These are phyloP conservation scores for Niebla homalea DNA, from an alignment of 495 filamentous ascomycete species.

Conservation along the genomic window DNA sequence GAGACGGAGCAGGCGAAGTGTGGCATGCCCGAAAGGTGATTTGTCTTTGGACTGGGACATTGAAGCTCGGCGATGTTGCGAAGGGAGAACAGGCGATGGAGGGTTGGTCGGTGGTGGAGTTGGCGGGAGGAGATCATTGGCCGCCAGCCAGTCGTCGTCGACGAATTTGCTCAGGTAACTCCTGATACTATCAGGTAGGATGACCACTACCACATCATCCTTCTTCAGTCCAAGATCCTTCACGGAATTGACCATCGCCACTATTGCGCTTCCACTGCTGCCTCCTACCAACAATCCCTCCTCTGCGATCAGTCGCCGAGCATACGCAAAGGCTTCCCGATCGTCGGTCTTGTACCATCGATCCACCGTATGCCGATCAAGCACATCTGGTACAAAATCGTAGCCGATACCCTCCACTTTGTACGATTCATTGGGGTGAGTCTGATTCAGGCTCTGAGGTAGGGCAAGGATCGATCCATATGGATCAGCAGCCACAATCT, in stretches of 20 bases:
- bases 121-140: constrained; percentile 71
- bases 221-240: constrained; percentile 61
- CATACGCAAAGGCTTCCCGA: constrained; percentile 76
- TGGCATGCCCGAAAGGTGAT: constrained; percentile 57
- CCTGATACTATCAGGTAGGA: constrained; percentile 89
- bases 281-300: constrained; percentile 92
- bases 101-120: constrained; percentile 37
- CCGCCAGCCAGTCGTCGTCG: constrained; percentile 95
- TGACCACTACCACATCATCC: constrained; percentile 74
- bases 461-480: constrained; percentile 77
- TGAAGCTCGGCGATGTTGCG: constrained; percentile 8
- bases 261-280: constrained; percentile 85
- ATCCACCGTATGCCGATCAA: constrained; percentile 70
- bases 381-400: constrained; percentile 91
- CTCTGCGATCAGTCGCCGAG: constrained; percentile 80
- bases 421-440: constrained; percentile 69
- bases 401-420: constrained; percentile 99
- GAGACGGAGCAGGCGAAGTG: constrained; percentile 65
- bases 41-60: constrained; percentile 22
- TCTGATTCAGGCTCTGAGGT: constrained; percentile 62
- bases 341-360: constrained; percentile 98
- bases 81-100: constrained; percentile 24
- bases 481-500: constrained; percentile 85
- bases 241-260: constrained; percentile 65
- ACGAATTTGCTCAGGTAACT: constrained; percentile 99